Conservation (phyloP, 2,329 filamentous ascomycete genomes). For the Furcasterigmium furcatum region DNA sequence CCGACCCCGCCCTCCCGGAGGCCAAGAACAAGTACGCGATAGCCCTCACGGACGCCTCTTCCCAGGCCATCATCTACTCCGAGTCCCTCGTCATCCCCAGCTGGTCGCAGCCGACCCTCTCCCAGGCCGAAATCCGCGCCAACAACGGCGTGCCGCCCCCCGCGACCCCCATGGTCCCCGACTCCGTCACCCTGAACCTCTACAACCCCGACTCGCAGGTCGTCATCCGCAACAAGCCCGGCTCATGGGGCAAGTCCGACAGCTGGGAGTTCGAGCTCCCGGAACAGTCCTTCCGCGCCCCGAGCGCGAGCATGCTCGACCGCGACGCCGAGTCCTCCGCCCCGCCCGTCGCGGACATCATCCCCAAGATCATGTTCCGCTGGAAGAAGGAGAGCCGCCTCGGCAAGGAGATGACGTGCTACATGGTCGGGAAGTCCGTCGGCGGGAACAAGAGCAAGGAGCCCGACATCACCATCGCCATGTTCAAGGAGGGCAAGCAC, state of each 20-base stretch:
- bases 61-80: conserved; percentile 77
- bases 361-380: conserved; percentile 76
- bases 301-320: conserved; percentile 76
- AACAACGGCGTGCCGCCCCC: conserved; percentile 61
- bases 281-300: conserved; percentile 76
- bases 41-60: conserved; percentile 79
- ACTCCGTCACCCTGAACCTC: conserved; percentile 78
- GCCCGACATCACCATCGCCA: conserved; percentile 90
- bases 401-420: conserved; percentile 85
- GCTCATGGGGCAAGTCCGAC: conserved; percentile 76
- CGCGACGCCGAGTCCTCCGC: conserved; percentile 49
- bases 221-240: conserved; percentile 64
- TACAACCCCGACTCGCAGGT: conserved; percentile 93
- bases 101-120: conserved; percentile 80
- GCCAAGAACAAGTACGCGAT: conserved; percentile 83
- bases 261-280: conserved; percentile 94
- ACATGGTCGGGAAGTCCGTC: conserved; percentile 74
- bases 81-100: conserved; percentile 82
- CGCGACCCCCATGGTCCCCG: conserved; percentile 67
- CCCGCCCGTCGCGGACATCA: conserved; percentile 37
- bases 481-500: conserved; percentile 69
- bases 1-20: conserved; percentile 65
- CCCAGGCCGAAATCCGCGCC: conserved; percentile 74
- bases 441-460: conserved; percentile 79
- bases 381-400: conserved; percentile 89